A percentile compares a stretch with the other conserved stretches of the same genome.
Conservation (phyloP, 345 rosid genomes). For the Psidium friedrichsthalianum region DNA sequence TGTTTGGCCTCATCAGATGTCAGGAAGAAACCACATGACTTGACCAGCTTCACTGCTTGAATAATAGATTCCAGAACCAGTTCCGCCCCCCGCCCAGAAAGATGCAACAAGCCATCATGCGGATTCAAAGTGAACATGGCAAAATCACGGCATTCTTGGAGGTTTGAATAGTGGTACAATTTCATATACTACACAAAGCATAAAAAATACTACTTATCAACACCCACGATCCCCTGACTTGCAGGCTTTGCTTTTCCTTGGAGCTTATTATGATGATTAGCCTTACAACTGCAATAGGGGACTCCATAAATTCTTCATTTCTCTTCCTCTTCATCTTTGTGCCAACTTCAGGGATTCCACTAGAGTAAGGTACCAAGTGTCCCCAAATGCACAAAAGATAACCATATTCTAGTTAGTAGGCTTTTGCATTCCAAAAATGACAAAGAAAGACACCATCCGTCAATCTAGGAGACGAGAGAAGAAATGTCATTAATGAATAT, state of each 20-base stretch:
- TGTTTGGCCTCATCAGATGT: not conserved
- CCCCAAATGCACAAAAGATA: conserved; percentile 1
- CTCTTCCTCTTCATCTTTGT: not conserved
- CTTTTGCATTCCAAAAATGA: not conserved
- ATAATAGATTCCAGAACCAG: not conserved
- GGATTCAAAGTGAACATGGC: not conserved
- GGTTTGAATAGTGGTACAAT: not conserved
- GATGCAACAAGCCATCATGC: not conserved
- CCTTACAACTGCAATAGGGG: not conserved
- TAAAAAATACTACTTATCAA: not conserved
- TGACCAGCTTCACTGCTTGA: not conserved
- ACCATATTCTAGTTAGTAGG: not conserved
- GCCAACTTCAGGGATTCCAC: not conserved
- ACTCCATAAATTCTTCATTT: not conserved
- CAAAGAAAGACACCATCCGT: not conserved
- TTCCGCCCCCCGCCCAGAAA: not conserved
- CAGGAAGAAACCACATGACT: not conserved
- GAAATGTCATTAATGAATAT: not conserved
- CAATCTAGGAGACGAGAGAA: not conserved
- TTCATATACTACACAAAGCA: not conserved
- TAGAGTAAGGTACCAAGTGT: not conserved
- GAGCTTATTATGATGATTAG: not conserved
- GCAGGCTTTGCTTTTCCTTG: not conserved
- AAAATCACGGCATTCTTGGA: not conserved
- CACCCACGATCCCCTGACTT: not conserved